These are phyloP conservation scores for Tricholoma matsutake DNA, from an alignment of 768 basidiomycete genomes.

Conservation along the genomic window DNA sequence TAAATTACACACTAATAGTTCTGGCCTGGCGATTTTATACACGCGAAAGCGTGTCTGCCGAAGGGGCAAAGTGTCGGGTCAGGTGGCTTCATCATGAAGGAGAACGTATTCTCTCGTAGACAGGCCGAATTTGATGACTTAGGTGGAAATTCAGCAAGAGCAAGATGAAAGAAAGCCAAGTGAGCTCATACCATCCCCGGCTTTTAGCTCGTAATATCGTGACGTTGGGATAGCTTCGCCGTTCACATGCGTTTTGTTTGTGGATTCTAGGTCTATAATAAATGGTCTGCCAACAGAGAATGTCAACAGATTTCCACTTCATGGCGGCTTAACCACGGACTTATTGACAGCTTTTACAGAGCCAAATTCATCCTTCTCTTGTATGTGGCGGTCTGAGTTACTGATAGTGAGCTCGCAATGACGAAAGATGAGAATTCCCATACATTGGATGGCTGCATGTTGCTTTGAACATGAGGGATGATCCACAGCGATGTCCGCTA, in stretches of 20 bases:
- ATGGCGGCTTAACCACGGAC: slow-evolving; percentile 44
- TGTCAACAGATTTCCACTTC: slow-evolving; percentile 4
- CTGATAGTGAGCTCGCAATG: slow-evolving; percentile 1
- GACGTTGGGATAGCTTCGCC: slow-evolving; percentile 80
- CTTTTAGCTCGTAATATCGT: slow-evolving; percentile 81
- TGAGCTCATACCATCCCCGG: slow-evolving; percentile 64
- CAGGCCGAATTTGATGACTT: slow-evolving; percentile 85
- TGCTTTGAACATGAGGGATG: slow-evolving; percentile 99
- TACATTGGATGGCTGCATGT: slow-evolving; percentile 94
- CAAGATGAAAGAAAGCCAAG: slow-evolving; percentile 4
- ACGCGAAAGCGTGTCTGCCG: not conserved
- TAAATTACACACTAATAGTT: slow-evolving; percentile 2
- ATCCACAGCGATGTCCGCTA: slow-evolving; percentile 84
- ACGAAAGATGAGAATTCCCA: slow-evolving; percentile 19
- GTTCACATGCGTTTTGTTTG: slow-evolving; percentile 93
- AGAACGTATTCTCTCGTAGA: slow-evolving; percentile 83
- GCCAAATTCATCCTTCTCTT: slow-evolving; percentile 87
- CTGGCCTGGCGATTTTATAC: not conserved
- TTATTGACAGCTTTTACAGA: slow-evolving; percentile 75
- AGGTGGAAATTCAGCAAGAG: not conserved
- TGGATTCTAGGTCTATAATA: slow-evolving; percentile 97
- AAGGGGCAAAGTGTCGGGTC: slow-evolving; percentile 1
- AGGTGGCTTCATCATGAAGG: slow-evolving; percentile 71
- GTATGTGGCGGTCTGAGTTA: slow-evolving; percentile 70
- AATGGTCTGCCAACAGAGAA: slow-evolving; percentile 63